Conservation (phyloP, 768 basidiomycete species). For the Tephrocybe sp. region DNA sequence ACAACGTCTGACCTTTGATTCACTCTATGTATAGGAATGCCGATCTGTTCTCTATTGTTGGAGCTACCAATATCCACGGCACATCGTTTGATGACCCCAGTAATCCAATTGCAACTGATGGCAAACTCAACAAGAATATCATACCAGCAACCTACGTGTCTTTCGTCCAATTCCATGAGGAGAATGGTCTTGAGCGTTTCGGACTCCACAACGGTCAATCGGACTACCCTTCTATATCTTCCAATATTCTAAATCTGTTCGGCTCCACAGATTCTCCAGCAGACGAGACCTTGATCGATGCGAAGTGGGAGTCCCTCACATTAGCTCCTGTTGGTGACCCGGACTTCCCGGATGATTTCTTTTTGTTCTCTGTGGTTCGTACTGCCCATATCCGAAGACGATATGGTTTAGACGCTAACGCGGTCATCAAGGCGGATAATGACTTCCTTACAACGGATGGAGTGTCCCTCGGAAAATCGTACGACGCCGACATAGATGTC, state of each 20-base stretch:
- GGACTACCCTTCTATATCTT: not conserved
- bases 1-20: not conserved
- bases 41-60: slow-evolving; percentile 55
- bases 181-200: slow-evolving; percentile 54
- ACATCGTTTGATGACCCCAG: slow-evolving; percentile 53
- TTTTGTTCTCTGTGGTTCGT: slow-evolving; percentile 62
- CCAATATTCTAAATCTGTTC: not conserved
- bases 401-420: not conserved
- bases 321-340: slow-evolving; percentile 54
- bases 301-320: slow-evolving; percentile 69
- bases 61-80: slow-evolving; percentile 62
- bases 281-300: slow-evolving; percentile 54
- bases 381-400: not conserved
- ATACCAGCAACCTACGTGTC: slow-evolving; percentile 52
- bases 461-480: slow-evolving; percentile 47
- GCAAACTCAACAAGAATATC: slow-evolving; percentile 45
- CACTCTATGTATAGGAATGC: slow-evolving; percentile 42
- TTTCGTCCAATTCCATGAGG: slow-evolving; percentile 58
- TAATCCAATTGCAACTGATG: slow-evolving; percentile 50
- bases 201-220: slow-evolving; percentile 56
- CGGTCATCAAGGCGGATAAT: slow-evolving; percentile 48
- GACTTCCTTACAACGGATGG: slow-evolving; percentile 62
- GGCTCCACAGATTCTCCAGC: slow-evolving; percentile 46
- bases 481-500: slow-evolving; percentile 53
- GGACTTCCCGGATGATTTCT: slow-evolving; percentile 60